These are phyloP conservation scores for Aspergillus nomiae DNA, from an alignment of 2,329 filamentous ascomycete species.

Conservation along the genomic window DNA sequence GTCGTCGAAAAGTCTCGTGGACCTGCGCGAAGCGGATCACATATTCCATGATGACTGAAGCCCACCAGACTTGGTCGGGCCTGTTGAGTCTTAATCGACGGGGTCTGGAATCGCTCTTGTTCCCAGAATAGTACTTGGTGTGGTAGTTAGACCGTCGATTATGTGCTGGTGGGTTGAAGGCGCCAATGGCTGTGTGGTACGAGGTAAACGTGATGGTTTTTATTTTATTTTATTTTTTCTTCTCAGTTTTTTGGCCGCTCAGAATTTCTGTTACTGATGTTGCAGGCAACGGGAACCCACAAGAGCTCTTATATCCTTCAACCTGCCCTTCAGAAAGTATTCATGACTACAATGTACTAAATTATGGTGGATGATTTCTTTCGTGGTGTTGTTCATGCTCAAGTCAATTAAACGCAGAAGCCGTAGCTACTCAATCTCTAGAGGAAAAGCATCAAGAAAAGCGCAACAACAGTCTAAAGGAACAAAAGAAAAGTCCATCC, in stretches of 20 bases:
- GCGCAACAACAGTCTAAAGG: constrained; percentile 3
- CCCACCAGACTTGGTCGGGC: neutral
- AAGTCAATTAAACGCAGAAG: neutral
- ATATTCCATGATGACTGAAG: constrained; percentile 62
- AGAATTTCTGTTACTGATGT: neutral
- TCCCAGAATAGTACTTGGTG: neutral
- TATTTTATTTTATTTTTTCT: neutral
- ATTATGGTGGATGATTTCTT: neutral
- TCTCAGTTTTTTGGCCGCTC: neutral
- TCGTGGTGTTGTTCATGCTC: neutral
- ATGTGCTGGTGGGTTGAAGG: neutral
- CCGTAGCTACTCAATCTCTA: neutral
- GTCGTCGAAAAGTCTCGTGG: constrained; percentile 85
- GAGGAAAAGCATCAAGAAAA: neutral
- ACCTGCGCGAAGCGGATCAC: constrained; percentile 86
- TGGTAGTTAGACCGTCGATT: neutral
- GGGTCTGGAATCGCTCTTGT: neutral
- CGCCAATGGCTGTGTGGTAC: neutral
- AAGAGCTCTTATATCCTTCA: neutral
- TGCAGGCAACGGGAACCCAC: neutral
- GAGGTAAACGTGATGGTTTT: neutral
- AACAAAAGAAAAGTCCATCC: constrained; percentile 7
- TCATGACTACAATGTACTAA: neutral
- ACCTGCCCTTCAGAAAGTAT: neutral
- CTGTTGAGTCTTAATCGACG: neutral